phyloP scores from a whole-genome alignment of 148 eudicot species.

The Cornus florida region DNA sequence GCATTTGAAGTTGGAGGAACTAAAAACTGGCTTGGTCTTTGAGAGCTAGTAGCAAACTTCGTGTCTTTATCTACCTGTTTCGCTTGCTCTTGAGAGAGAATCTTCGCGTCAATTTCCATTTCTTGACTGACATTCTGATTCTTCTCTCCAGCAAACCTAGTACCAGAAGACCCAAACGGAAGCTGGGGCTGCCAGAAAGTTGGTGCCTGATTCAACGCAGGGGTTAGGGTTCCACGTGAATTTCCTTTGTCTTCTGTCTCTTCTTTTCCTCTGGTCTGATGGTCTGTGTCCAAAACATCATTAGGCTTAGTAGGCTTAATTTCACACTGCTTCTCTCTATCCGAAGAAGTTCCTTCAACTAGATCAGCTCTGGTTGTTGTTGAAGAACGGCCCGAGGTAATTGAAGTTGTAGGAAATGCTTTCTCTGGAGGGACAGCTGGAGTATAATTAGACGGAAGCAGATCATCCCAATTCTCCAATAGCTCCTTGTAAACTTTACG shows the following conservation, averaged over 20 bases:
- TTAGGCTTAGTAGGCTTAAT: constrained; percentile 38
- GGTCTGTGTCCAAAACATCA: constrained; percentile 33
- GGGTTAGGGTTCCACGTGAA: background rate
- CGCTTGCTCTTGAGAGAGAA: constrained; percentile 37
- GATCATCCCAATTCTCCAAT: constrained; percentile 95
- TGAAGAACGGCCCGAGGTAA: constrained; percentile 69
- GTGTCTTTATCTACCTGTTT: constrained; percentile 34
- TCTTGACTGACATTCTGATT: constrained; percentile 35
- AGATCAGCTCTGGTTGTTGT: constrained; percentile 47
- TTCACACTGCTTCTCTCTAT: constrained; percentile 56
- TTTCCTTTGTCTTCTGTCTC: constrained; percentile 35
- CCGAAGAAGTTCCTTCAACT: constrained; percentile 34
- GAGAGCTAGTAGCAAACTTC: constrained; percentile 23
- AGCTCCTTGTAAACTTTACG: constrained; percentile 97
- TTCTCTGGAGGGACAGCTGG: constrained; percentile 98
- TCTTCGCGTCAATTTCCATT: constrained; percentile 40
- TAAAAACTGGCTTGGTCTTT: constrained; percentile 39
- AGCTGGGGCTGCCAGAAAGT: constrained; percentile 49
- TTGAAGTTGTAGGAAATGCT: constrained; percentile 88
- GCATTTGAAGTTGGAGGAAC: constrained; percentile 22
- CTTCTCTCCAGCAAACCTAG: constrained; percentile 31
- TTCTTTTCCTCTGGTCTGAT: constrained; percentile 30
- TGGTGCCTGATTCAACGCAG: constrained; percentile 21
- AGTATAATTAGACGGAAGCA: constrained; percentile 87
- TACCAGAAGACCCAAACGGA: constrained; percentile 31